Conservation (phyloP, 2,329 filamentous ascomycete genomes). For the Fusarium sp. region DNA sequence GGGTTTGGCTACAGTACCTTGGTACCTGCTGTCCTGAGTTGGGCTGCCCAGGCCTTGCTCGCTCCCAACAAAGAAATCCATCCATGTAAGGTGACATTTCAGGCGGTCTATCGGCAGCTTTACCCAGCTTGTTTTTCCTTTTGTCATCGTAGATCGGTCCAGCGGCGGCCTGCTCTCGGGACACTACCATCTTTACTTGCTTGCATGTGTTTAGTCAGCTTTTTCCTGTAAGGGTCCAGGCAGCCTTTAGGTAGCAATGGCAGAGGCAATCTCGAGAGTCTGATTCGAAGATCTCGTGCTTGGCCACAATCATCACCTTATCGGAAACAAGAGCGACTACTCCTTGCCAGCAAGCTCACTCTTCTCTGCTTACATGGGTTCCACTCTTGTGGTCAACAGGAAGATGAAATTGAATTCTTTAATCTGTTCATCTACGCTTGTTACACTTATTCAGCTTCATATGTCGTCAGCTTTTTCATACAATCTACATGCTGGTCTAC, state of each 20-base stretch:
- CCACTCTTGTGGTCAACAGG: not conserved
- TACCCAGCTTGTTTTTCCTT: not conserved
- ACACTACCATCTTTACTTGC: not conserved
- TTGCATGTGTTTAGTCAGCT: constrained; percentile 30
- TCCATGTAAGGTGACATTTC: constrained; percentile 3
- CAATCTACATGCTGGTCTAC: not conserved
- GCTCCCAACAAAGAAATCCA: not conserved
- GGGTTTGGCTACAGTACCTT: not conserved
- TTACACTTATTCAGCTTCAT: not conserved
- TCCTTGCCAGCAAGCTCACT: not conserved
- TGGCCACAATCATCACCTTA: not conserved
- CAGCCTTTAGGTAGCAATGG: constrained; percentile 28
- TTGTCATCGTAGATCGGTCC: constrained; percentile 15
- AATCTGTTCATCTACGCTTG: not conserved
- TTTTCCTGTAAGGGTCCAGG: constrained; percentile 4
- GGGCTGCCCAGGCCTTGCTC: not conserved
- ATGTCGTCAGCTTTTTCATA: not conserved
- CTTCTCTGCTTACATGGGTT: not conserved
- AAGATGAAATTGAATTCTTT: not conserved
- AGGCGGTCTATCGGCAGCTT: not conserved
- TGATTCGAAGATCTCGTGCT: constrained; percentile 12
- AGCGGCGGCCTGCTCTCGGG: not conserved
- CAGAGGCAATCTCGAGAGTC: not conserved
- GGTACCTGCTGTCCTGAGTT: not conserved
- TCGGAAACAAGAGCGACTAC: not conserved